Conservation (phyloP, 2,329 filamentous ascomycete species). For the Aspergillus uvarum region DNA sequence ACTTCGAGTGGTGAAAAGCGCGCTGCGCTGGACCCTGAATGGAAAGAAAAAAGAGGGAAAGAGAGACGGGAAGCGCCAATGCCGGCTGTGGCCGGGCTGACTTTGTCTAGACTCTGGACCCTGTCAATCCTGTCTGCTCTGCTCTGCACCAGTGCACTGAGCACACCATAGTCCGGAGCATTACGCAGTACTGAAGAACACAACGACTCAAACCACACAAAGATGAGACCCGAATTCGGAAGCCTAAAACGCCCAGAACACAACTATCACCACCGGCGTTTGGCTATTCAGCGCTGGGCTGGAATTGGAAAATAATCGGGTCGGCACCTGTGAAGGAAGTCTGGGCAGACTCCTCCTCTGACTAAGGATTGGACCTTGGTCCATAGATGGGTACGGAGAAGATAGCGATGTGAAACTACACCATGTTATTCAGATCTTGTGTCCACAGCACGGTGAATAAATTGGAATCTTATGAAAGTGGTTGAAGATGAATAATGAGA, state of each 20-base stretch:
- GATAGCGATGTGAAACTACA: too few species aligned
- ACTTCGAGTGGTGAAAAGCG: neutral
- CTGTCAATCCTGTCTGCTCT: conserved; percentile 2
- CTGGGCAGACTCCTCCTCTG: neutral
- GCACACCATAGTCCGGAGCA: neutral
- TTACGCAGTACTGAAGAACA: neutral
- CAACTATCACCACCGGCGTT: neutral
- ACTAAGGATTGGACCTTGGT: neutral
- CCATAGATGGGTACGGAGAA: too few species aligned
- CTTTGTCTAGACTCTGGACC: neutral
- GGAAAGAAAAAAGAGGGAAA: neutral
- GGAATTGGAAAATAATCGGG: neutral
- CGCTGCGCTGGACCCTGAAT: neutral
- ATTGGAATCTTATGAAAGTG: neutral
- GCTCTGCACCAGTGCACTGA: neutral
- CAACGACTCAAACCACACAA: neutral
- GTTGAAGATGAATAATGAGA: neutral
- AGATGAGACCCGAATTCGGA: neutral
- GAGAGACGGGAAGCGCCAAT: neutral
- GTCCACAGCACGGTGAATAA: neutral
- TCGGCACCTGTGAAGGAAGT: neutral
- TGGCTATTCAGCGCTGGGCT: neutral
- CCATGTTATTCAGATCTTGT: neutral
- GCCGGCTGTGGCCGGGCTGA: neutral
- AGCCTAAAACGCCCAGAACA: conserved; percentile 2